Conservation (phyloP, 192 early-diverging fungal genomes). For the Funneliformis geosporum region DNA sequence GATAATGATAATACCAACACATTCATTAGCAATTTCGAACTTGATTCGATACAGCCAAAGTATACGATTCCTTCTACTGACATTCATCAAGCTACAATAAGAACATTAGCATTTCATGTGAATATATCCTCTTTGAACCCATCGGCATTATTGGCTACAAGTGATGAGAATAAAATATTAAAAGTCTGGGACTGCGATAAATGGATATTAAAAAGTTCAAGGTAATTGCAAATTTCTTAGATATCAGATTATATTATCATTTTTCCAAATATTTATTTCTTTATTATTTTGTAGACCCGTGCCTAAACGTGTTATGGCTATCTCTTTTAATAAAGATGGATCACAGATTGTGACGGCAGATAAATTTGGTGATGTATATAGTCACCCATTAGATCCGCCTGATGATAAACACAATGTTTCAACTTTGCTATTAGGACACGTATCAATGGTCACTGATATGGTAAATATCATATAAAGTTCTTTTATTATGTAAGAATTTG, state of each 20-base stretch:
- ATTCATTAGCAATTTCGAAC: slow-evolving; percentile 33
- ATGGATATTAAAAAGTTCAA: slow-evolving; percentile 56
- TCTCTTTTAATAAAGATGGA: slow-evolving; percentile 68
- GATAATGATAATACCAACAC: slow-evolving; percentile 31
- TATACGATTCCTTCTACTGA: slow-evolving; percentile 26
- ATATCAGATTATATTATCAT: too few relatives aligned
- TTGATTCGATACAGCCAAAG: slow-evolving; percentile 32
- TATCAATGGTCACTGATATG: slow-evolving; percentile 91
- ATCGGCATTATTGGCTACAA: slow-evolving; percentile 53
- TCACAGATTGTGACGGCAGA: slow-evolving; percentile 75
- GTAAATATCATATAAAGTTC: slow-evolving; percentile 40
- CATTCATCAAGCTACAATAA: slow-evolving; percentile 42
- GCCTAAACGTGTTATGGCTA: slow-evolving; percentile 73
- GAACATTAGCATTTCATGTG: slow-evolving; percentile 57
- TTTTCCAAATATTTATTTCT: not conserved
- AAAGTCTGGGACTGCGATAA: slow-evolving; percentile 63
- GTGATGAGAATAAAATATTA: slow-evolving; percentile 68
- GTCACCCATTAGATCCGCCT: slow-evolving; percentile 36
- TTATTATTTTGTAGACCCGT: slow-evolving; percentile 42
- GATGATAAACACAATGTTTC: slow-evolving; percentile 42
- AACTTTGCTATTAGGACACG: slow-evolving; percentile 78
- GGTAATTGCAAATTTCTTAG: slow-evolving; percentile 34
- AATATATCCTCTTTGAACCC: slow-evolving; percentile 39
- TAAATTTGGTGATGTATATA: slow-evolving; percentile 93
- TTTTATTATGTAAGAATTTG: not conserved